These are phyloP conservation scores for Vigna angularis DNA, from an alignment of 306 rosid species.

Conservation along the genomic window DNA sequence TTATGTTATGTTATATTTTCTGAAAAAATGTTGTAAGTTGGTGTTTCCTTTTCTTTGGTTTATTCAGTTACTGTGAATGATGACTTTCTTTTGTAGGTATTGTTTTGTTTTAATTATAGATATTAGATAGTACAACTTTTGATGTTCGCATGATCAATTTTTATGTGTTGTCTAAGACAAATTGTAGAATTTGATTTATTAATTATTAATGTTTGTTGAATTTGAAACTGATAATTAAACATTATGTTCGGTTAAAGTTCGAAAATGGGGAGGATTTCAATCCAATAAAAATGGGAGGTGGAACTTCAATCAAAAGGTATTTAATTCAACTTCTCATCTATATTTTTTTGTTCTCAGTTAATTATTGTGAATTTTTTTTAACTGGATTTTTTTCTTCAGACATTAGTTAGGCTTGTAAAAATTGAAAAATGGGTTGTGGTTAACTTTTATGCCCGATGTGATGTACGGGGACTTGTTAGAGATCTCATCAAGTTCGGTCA, in stretches of 20 bases:
- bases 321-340: neutral
- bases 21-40: neutral
- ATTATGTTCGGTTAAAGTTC: constrained; percentile 64
- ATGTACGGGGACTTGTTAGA: constrained; percentile 61
- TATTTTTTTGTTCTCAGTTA: neutral
- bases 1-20: neutral
- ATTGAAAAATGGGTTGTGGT: constrained; percentile 81
- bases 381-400: constrained; percentile 51
- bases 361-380: neutral
- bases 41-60: neutral
- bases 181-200: too few relatives aligned
- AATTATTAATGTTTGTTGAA: too few relatives aligned
- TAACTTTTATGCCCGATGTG: constrained; percentile 89
- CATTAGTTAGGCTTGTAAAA: constrained; percentile 63
- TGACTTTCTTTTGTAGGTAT: neutral
- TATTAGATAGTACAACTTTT: too few relatives aligned
- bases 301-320: constrained; percentile 91
- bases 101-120: neutral
- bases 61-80: neutral
- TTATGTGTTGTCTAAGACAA: too few relatives aligned
- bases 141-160: too few relatives aligned
- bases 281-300: constrained; percentile 91
- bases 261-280: constrained; percentile 86
- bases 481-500: constrained; percentile 72
- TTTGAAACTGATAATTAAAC: neutral